phyloP scores from a whole-genome alignment of 805 yeast species.

The Zygosaccharomyces rouxii region DNA sequence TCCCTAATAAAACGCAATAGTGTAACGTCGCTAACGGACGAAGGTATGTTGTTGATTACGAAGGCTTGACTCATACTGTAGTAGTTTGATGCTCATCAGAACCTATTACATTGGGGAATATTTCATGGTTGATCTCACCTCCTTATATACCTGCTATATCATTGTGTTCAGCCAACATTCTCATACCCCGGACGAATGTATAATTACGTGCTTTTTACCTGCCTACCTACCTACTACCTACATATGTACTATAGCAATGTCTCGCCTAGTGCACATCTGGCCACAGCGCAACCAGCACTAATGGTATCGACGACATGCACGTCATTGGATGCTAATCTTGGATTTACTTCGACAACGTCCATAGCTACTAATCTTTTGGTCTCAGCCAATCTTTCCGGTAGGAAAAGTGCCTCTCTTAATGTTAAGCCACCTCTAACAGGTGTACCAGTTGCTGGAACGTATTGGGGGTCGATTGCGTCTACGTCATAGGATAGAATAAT shows the following conservation, averaged over 20 bases:
- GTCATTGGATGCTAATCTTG: conserved; percentile 75
- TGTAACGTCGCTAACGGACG: conserved; percentile 38
- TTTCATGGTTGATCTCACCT: background rate
- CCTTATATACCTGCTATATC: background rate
- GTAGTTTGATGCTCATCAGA: background rate
- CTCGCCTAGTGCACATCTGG: conserved; percentile 93
- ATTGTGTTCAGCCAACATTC: background rate
- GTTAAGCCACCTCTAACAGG: conserved; percentile 96
- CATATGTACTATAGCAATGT: conserved; percentile 45
- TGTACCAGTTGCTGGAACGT: conserved; percentile 96
- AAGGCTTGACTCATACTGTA: conserved; percentile 32
- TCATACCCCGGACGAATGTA: conserved; percentile 3
- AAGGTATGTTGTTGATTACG: conserved; percentile 53
- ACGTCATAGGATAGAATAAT: conserved; percentile 91
- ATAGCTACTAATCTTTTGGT: conserved; percentile 83
- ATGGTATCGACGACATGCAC: conserved; percentile 78
- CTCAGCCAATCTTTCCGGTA: conserved; percentile 88
- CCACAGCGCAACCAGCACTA: conserved; percentile 83
- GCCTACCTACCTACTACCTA: background rate
- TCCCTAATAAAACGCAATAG: conserved; percentile 13
- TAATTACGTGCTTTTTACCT: background rate
- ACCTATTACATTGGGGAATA: no score
- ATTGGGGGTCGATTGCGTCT: conserved; percentile 92
- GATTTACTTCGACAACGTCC: conserved; percentile 93
- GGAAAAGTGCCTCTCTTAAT: conserved; percentile 86